Base-by-base conservation (phyloP, 441 rosid genomes). In the Bruguiera hainesii region DNA sequence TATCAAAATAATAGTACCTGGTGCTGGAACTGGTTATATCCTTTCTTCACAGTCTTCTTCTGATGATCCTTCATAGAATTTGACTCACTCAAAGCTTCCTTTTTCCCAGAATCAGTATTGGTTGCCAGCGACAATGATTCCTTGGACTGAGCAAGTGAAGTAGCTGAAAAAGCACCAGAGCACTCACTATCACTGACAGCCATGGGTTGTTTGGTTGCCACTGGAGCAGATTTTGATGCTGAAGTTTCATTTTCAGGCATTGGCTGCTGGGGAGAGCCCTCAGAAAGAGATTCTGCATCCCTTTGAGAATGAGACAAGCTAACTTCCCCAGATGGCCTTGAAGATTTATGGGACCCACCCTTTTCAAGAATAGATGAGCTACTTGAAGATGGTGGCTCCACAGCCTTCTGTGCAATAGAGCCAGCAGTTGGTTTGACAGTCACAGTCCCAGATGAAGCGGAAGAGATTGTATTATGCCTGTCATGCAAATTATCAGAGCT, bases 51-150 rank as follows among this genome's bases (percentile, higher is more conserved):
- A 35, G 59, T 55, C 74, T 74, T 79, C 78, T 78, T 83, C 71
- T 81, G 87, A 55, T 70, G 61, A 73, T 89, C 89, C 80, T 86
- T 85, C 4, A 79, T 81, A 58, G 90, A 78, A 77, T 78, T 84
- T 51, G 86, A 82, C 76, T 82, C 72, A 67, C 81, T 71, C 76
- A 82, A 68, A 65, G 56, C 69, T 64, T 82, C 87, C 72, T 42
- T 81, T 72, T 72, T 83, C 66, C 75, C 73, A 33, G 57, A 78
- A 29, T 82, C 89, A 56, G 56, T 51, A 70, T 61, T 73, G 55
- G 69, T 39, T 39, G 19, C 53, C 23, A 64, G 73, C 23, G 68
- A 58, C 35, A 49, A 50, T 56, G 79, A 50, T 61, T 79, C 85
- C 71, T 80, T 81, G 48, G 73, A 63, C 3, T 73, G 71, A 70